A percentile compares a stretch with the other conserved stretches of the same genome.
phyloP scores from a whole-genome alignment of 2,329 filamentous ascomycete genomes.

The Botrytis deweyae region DNA sequence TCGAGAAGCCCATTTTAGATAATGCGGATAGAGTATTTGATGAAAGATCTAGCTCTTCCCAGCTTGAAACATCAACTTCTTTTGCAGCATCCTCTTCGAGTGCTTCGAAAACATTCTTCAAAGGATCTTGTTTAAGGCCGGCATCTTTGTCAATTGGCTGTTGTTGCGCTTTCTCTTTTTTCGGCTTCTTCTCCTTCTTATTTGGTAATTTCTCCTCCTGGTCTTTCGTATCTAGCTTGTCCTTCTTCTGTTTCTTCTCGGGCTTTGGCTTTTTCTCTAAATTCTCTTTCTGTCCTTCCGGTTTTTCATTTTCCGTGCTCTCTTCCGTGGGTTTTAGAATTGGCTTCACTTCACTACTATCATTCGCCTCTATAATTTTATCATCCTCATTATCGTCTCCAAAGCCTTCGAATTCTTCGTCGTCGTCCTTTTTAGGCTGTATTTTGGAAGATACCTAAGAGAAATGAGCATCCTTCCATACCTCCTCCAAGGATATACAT shows the following conservation, averaged over 20 bases:
- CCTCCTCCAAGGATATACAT: conserved; percentile 29
- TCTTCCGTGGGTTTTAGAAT: conserved; percentile 29
- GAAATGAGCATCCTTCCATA: conserved; percentile 20
- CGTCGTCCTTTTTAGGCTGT: conserved; percentile 45
- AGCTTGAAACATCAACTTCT: conserved; percentile 72
- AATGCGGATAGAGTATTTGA: conserved; percentile 69
- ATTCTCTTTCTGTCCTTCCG: not conserved
- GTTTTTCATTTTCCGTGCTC: conserved; percentile 6
- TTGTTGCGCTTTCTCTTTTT: conserved; percentile 35
- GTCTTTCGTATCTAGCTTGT: conserved; percentile 25
- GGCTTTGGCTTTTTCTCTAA: conserved; percentile 26
- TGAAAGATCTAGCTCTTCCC: conserved; percentile 73
- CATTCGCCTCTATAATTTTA: conserved; percentile 39
- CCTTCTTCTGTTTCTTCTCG: conserved; percentile 23
- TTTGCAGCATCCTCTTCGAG: conserved; percentile 56
- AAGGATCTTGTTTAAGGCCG: conserved; percentile 34
- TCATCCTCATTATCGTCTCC: conserved; percentile 41
- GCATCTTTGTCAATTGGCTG: conserved; percentile 27
- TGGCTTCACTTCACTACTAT: conserved; percentile 31
- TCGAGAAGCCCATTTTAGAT: conserved; percentile 74
- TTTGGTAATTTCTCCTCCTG: conserved; percentile 27
- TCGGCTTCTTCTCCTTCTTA: conserved; percentile 36
- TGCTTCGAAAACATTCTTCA: conserved; percentile 41
- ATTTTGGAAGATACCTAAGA: conserved; percentile 34
- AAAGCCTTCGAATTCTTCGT: conserved; percentile 58